Conservation (phyloP, 2,329 filamentous ascomycete species). For the Fusarium sp. region DNA sequence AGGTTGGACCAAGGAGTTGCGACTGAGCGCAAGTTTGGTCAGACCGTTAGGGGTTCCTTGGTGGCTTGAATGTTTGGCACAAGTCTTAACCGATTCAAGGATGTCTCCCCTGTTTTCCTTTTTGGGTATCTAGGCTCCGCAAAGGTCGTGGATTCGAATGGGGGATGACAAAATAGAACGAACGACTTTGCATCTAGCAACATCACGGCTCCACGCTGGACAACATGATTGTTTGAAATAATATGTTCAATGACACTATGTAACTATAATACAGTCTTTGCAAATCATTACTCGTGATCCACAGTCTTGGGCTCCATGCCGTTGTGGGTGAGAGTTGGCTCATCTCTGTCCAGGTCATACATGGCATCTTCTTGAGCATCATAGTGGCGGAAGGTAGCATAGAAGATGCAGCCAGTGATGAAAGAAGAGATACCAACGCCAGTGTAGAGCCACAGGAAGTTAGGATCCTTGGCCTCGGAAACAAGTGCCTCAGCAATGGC, state of each 20-base stretch:
- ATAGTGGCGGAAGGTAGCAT: constrained; percentile 54
- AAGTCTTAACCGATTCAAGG: background rate
- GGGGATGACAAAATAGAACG: background rate
- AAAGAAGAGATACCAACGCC: constrained; percentile 65
- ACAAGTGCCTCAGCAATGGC: constrained; percentile 71
- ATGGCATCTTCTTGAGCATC: constrained; percentile 54
- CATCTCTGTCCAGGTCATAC: constrained; percentile 54
- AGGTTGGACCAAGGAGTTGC: background rate
- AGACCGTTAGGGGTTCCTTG: no score
- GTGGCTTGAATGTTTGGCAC: no score
- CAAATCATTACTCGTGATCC: constrained; percentile 25
- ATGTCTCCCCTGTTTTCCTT: background rate
- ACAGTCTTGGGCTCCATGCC: constrained; percentile 25
- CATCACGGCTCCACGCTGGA: background rate
- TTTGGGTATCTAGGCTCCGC: background rate
- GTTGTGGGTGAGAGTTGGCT: constrained; percentile 42
- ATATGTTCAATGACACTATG: background rate
- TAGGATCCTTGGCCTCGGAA: constrained; percentile 70
- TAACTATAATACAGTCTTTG: background rate
- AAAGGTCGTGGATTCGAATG: background rate
- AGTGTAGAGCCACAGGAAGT: constrained; percentile 74
- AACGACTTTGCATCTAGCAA: background rate
- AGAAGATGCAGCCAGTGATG: constrained; percentile 65
- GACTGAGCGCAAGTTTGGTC: no score
- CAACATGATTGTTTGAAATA: background rate